phyloP scores from a whole-genome alignment of 257 asterid genomes.

The Nicotiana tabacum region DNA sequence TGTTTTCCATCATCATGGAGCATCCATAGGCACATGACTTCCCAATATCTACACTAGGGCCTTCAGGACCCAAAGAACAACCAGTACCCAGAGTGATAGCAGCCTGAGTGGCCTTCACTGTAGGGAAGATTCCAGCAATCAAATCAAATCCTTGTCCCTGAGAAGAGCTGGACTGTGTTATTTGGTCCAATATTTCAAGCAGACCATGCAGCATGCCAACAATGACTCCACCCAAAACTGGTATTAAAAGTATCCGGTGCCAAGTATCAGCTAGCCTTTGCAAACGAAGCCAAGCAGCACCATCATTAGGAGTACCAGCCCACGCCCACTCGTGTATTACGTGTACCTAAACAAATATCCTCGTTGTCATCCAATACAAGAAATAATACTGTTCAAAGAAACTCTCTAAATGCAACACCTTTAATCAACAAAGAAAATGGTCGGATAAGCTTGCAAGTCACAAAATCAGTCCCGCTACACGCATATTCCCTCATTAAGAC shows the following conservation, averaged over 20 bases:
- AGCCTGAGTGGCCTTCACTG: conserved; percentile 87
- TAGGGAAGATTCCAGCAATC: conserved; percentile 71
- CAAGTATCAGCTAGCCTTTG: conserved; percentile 94
- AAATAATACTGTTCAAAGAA: neutral
- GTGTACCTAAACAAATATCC: conserved; percentile 56
- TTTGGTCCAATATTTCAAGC: conserved; percentile 76
- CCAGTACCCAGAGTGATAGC: conserved; percentile 93
- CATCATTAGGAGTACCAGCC: conserved; percentile 99
- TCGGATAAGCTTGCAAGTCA: neutral
- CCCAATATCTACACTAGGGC: conserved; percentile 98
- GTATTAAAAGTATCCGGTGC: conserved; percentile 92
- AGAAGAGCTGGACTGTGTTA: conserved; percentile 67
- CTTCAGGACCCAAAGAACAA: conserved; percentile 98
- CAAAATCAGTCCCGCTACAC: neutral
- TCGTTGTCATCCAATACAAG: conserved; percentile 5
- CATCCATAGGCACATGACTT: conserved; percentile 93
- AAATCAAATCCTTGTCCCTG: conserved; percentile 79
- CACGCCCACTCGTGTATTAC: conserved; percentile 97
- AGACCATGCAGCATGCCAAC: conserved; percentile 98
- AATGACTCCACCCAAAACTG: conserved; percentile 91
- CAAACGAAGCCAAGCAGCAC: conserved; percentile 97
- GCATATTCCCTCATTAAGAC: neutral
- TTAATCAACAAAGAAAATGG: neutral
- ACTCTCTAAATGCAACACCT: neutral
- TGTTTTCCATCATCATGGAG: conserved; percentile 92